Percentiles rank a stretch among this genome's conserved stretches.
phyloP scores from a whole-genome alignment of 2,329 filamentous ascomycete genomes.

The Botrytis fragariae region DNA sequence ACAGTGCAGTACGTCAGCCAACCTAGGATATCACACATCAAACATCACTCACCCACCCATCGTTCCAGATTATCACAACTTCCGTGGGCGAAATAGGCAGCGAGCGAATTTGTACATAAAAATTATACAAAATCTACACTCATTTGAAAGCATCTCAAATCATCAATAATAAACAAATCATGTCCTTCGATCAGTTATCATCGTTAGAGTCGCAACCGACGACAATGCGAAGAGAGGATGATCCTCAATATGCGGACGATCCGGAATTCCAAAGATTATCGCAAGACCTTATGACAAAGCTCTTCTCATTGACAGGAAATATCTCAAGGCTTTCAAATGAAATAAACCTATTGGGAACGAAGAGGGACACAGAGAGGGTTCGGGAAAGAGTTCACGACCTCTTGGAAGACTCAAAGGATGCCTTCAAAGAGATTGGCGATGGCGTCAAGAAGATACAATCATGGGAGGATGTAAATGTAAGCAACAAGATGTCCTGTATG shows the following conservation, averaged over 20 bases:
- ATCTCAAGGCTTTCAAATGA: conserved; percentile 83
- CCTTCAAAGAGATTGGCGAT: conserved; percentile 90
- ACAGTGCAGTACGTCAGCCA: conserved; percentile 19
- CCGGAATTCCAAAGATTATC: conserved; percentile 86
- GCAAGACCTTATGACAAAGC: conserved; percentile 77
- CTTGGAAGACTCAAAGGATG: conserved; percentile 79
- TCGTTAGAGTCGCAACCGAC: conserved; percentile 79
- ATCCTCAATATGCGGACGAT: conserved; percentile 80
- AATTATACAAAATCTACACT: neutral
- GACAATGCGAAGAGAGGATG: conserved; percentile 64
- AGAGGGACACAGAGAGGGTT: conserved; percentile 85
- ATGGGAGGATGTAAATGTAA: conserved; percentile 80
- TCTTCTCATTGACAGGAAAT: conserved; percentile 86
- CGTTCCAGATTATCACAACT: neutral
- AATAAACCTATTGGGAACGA: conserved; percentile 81
- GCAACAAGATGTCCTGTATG: conserved; percentile 35
- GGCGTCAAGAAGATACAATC: conserved; percentile 88
- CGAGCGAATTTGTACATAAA: conserved; percentile 8
- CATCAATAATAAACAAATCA: conserved; percentile 41
- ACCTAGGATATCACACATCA: neutral
- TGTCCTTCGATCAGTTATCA: conserved; percentile 90
- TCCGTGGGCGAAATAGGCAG: conserved; percentile 23
- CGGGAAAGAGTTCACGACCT: conserved; percentile 86
- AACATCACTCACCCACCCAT: neutral
- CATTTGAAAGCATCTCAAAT: neutral